A percentile compares a stretch with the other conserved stretches of the same genome.
These are phyloP conservation scores for Angophora floribunda DNA, from an alignment of 345 rosid species.

Conservation along the genomic window DNA sequence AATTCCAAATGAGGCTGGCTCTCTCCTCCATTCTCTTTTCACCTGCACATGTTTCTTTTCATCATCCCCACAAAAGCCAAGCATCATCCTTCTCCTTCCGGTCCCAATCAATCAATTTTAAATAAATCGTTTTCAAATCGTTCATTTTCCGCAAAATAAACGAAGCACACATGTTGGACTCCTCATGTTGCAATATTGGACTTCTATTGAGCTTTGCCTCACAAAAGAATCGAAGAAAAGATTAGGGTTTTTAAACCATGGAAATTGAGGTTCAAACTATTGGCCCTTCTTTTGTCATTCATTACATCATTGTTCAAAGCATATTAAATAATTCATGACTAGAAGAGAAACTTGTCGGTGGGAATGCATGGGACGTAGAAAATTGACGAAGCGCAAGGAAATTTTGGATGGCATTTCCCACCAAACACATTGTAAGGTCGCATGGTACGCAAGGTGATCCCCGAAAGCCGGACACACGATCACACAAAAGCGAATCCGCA, in stretches of 20 bases:
- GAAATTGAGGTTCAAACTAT: not conserved
- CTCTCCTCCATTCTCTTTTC: not conserved
- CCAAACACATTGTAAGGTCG: not conserved
- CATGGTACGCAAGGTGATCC: not conserved
- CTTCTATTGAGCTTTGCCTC: not conserved
- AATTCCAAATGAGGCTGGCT: not conserved
- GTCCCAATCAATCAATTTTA: not conserved
- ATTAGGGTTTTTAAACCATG: not conserved
- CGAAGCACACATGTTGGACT: too few relatives aligned
- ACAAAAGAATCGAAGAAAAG: not conserved
- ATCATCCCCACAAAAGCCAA: not conserved
- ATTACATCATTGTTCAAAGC: not conserved
- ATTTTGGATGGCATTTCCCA: not conserved
- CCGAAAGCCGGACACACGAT: not conserved
- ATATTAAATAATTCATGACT: not conserved
- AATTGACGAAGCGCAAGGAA: not conserved
- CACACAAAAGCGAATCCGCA: not conserved
- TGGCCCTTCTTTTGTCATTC: not conserved
- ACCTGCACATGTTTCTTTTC: not conserved
- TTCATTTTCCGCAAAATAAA: too few relatives aligned
- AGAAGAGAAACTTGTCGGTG: not conserved
- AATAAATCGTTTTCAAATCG: too few relatives aligned
- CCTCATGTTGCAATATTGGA: not conserved
- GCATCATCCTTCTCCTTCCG: not conserved
- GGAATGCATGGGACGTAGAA: not conserved